Conservation (phyloP, 192 early-diverging fungal genomes). For the Phycomyces blakesleeanus region DNA sequence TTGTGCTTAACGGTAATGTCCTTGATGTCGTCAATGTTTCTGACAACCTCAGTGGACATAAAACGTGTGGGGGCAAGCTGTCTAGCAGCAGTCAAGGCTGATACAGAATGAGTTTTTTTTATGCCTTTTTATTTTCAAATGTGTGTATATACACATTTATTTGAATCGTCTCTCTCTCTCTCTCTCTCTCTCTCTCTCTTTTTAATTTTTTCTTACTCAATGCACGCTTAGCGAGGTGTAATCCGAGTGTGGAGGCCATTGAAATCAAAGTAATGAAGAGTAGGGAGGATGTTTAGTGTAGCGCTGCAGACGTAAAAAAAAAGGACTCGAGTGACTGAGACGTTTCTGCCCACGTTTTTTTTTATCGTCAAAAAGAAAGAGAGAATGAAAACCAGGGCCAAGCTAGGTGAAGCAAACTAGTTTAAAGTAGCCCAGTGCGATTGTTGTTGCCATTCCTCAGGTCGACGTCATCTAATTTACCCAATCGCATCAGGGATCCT, state of each 20-base stretch:
- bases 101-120: background rate
- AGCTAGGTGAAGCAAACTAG: background rate
- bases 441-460: background rate
- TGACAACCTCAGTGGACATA: conserved; percentile 32
- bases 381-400: too few relatives aligned
- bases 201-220: conserved; percentile 24
- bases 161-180: too few relatives aligned
- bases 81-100: conserved; percentile 17
- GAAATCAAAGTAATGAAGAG: conserved; percentile 11
- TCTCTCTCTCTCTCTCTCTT: too few relatives aligned
- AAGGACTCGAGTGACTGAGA: background rate
- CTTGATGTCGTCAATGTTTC: conserved; percentile 35
- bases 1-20: conserved; percentile 31
- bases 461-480: background rate
- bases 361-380: background rate
- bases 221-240: conserved; percentile 32
- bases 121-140: background rate
- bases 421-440: background rate
- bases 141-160: background rate
- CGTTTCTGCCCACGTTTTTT: background rate
- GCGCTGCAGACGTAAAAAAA: too few relatives aligned
- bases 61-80: conserved; percentile 13
- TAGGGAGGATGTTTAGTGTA: conserved; percentile 9
- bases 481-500: background rate
- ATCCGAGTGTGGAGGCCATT: conserved; percentile 29